A percentile compares a stretch with the other conserved stretches of the same genome.
Conservation (phyloP, 306 rosid species). For the Astragalus membranaceus region DNA sequence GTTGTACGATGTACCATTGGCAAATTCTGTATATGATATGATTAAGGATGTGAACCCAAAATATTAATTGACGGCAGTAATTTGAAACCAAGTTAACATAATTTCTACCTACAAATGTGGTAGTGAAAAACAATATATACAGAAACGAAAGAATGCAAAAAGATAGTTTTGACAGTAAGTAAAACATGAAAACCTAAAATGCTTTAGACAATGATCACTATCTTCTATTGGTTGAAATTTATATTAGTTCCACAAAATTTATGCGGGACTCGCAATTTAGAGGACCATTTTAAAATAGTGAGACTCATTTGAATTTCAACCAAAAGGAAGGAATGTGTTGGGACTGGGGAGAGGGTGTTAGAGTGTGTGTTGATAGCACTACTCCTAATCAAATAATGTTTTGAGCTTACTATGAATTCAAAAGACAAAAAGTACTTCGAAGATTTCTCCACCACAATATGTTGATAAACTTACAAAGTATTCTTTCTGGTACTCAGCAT, state of each 20-base stretch:
- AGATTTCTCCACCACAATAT: background rate
- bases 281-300: background rate
- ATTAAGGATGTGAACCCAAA: conserved; percentile 7
- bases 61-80: background rate
- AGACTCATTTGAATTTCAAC: background rate
- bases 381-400: background rate
- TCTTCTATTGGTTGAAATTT: too few relatives aligned
- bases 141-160: background rate
- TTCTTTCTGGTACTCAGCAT: conserved; percentile 81
- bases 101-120: background rate
- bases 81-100: background rate
- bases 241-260: background rate
- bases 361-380: background rate
- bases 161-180: background rate
- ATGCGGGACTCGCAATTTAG: too few relatives aligned
- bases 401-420: background rate
- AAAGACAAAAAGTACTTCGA: background rate
- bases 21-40: background rate
- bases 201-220: background rate
- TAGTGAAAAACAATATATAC: background rate
- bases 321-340: too few relatives aligned
- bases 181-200: background rate
- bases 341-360: too few relatives aligned
- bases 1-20: background rate
- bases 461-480: conserved; percentile 60